Percentiles rank a stretch among this genome's conserved stretches.
Conservation (phyloP, 2,329 filamentous ascomycete species). For the Neofusicoccum ribis region DNA sequence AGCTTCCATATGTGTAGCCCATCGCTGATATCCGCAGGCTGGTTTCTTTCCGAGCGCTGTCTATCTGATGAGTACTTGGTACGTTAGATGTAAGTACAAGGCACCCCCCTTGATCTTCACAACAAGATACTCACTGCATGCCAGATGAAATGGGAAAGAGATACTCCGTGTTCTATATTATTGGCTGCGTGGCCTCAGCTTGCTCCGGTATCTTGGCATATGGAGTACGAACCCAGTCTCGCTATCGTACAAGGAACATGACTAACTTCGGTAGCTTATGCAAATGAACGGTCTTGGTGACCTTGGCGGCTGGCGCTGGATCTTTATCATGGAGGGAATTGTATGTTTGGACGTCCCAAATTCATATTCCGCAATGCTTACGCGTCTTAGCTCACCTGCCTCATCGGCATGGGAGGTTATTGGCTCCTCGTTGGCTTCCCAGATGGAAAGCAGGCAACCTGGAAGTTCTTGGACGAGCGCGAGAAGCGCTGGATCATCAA, state of each 20-base stretch:
- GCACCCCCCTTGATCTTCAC: neutral
- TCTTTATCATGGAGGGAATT: constrained; percentile 47
- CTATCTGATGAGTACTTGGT: constrained; percentile 48
- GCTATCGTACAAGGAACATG: neutral
- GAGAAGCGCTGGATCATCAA: constrained; percentile 53
- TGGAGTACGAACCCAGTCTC: constrained; percentile 39
- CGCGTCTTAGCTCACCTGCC: constrained; percentile 34
- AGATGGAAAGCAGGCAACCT: constrained; percentile 43
- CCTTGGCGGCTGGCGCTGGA: constrained; percentile 48
- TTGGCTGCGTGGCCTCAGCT: constrained; percentile 66
- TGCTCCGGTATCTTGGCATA: constrained; percentile 70
- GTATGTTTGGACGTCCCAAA: neutral
- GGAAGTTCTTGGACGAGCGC: constrained; percentile 46
- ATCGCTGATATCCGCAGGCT: constrained; percentile 25
- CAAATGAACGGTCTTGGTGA: constrained; percentile 60
- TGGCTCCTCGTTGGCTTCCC: constrained; percentile 50
- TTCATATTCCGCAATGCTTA: neutral
- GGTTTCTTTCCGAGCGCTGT: constrained; percentile 45
- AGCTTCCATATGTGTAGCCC: neutral
- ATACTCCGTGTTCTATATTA: constrained; percentile 68
- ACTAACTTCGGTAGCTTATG: constrained; percentile 49
- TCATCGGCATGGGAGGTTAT: constrained; percentile 42
- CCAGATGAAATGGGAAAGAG: constrained; percentile 65
- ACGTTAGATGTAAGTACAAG: constrained; percentile 43
- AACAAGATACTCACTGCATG: neutral